Percentiles rank a stretch among this genome's conserved stretches.
These are phyloP conservation scores for Wickerhamiella alocasiicola DNA, from an alignment of 805 yeast species.

Conservation along the genomic window DNA sequence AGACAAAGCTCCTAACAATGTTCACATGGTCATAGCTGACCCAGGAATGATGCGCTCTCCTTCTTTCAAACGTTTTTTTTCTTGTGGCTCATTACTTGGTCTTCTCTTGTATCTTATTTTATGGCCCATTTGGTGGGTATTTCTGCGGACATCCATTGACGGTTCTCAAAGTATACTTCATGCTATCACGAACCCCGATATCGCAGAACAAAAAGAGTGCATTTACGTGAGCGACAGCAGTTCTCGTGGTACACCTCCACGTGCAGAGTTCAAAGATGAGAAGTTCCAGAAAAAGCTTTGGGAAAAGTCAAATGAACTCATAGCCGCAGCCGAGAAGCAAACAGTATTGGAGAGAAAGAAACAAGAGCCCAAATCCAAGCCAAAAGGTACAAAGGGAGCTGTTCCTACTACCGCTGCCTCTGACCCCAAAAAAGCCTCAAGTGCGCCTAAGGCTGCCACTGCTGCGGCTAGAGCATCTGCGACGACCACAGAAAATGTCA, in stretches of 20 bases:
- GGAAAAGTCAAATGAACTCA: constrained; percentile 45
- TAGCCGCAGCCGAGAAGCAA: constrained; percentile 51
- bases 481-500: no score
- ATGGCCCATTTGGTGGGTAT: constrained; percentile 74
- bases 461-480: no score
- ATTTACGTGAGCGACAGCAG: constrained; percentile 63
- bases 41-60: constrained; percentile 91
- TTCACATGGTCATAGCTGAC: constrained; percentile 62
- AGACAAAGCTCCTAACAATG: constrained; percentile 55
- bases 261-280: constrained; percentile 52
- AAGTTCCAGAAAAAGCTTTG: constrained; percentile 49
- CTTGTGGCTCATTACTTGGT: constrained; percentile 61
- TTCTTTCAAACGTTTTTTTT: constrained; percentile 61
- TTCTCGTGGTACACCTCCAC: constrained; percentile 34
- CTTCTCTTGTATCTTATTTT: constrained; percentile 46
- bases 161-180: constrained; percentile 72
- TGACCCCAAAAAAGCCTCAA: no score
- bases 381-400: no score
- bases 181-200: constrained; percentile 58
- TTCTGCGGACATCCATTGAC: constrained; percentile 58
- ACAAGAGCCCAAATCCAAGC: no score
- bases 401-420: no score
- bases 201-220: constrained; percentile 51
- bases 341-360: constrained; percentile 55
- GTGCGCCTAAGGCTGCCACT: no score